Base-by-base conservation (phyloP, 805 yeast species). In the Pichia phayaonensis region DNA sequence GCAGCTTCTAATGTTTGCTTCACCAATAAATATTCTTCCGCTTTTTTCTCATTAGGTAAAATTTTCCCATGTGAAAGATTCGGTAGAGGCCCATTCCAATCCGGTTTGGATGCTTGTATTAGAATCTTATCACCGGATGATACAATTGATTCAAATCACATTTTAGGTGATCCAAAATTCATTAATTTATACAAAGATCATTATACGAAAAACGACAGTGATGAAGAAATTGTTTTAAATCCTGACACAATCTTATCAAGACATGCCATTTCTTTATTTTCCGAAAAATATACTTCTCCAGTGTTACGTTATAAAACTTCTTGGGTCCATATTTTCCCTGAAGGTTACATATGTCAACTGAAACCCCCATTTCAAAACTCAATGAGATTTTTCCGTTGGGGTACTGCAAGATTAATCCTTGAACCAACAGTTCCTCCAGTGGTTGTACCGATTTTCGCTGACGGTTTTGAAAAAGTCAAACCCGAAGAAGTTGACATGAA, bases 331-430 rank as follows among this genome's bases (percentile, higher is more conserved):
- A 80, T 90, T 4, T 92, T 88, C 66, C 99, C 99, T 0, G 99
- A 92, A 65, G 96, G 95, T 0, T 88, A 84, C 64, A 98, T 92
- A 5, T 77, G 92, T 48, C 99, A 94, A 65, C 65, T 87, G 45
- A 76, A 82, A 53, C 82, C 84, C 36, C 97, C 97, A 0, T 81
- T 80, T 62, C 73, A 77, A 46, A 86, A 88, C 57, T 89, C 97
- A 4, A 87, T 94, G 94, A 73, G 97, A 55, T 92, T 87, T 67
- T 92, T 94, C 73, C 84, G 87, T 62, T 92, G 98, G 98, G 99
- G 99, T 0, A 82, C 90, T 1, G 79, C 96, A 2, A 74, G 99
- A 57, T 63, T 90, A 57, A 74, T 94, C 6, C 68, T 94, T 49
- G 99, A 92, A 65, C 73, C 95, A 11, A 82, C 92, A 0, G 76